Evolutionary conservation across 257 asterid genomes (phyloP).

Genomic region (Solanum dulcamara): DNA sequence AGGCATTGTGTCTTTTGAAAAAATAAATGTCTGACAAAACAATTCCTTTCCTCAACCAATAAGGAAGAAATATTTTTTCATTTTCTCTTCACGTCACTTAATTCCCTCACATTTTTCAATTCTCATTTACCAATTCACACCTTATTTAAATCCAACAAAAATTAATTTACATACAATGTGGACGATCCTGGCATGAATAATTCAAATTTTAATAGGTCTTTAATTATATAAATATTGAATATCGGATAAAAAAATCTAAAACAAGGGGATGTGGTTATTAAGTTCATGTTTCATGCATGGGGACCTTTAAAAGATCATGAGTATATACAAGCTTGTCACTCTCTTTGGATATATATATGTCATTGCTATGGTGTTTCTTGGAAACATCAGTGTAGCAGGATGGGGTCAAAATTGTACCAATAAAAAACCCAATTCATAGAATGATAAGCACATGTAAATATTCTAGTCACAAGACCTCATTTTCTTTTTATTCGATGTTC

Average conservation of each 20-base stretch:
- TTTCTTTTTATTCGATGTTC: neutral
- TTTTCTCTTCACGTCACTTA: too few relatives aligned
- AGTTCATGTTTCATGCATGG: neutral
- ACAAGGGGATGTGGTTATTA: neutral
- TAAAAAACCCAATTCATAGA: neutral
- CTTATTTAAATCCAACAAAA: too few relatives aligned
- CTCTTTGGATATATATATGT: neutral
- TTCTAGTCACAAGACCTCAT: neutral
- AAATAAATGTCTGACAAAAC: too few relatives aligned
- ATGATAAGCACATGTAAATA: neutral
- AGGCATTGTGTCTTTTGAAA: too few relatives aligned
- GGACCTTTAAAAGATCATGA: neutral
- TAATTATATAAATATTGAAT: rapidly evolving
- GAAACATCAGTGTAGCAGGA: neutral
- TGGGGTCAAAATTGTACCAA: neutral
- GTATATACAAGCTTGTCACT: neutral
- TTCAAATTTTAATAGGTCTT: rapidly evolving
- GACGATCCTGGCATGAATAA: neutral
- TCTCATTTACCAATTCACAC: too few relatives aligned
- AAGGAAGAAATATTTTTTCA: too few relatives aligned
- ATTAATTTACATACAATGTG: too few relatives aligned
- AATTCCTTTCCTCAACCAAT: too few relatives aligned
- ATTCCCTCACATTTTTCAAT: too few relatives aligned
- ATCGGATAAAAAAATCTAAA: neutral
- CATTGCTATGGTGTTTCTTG: neutral